phyloP scores from a whole-genome alignment of 2,329 filamentous ascomycete species.

The Fusarium hostae region DNA sequence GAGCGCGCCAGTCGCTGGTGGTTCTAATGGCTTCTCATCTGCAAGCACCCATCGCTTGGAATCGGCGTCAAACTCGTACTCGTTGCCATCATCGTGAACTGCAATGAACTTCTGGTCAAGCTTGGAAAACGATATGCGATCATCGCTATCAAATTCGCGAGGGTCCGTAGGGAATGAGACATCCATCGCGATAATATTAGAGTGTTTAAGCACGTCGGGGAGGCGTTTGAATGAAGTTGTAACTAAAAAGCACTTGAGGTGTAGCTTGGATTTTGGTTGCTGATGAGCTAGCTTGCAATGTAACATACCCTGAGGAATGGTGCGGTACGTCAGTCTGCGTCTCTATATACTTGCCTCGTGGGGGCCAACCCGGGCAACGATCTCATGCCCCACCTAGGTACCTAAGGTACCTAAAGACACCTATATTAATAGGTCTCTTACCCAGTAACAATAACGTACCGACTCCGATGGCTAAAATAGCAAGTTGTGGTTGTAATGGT shows the following conservation, averaged over 20 bases:
- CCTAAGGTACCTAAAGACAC: neutral
- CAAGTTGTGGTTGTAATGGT: neutral
- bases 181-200: slow-evolving; percentile 45
- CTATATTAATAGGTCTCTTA: neutral
- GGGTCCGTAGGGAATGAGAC: slow-evolving; percentile 67
- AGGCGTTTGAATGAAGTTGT: neutral
- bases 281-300: slow-evolving; percentile 16
- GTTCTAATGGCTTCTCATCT: slow-evolving; percentile 54
- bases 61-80: slow-evolving; percentile 82
- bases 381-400: slow-evolving; percentile 2
- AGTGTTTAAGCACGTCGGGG: neutral
- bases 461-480: no score
- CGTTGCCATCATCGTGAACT: slow-evolving; percentile 84
- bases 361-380: slow-evolving; percentile 9
- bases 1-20: slow-evolving; percentile 55
- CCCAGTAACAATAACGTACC: no score
- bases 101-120: slow-evolving; percentile 84
- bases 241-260: neutral
- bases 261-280: slow-evolving; percentile 10
- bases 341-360: neutral
- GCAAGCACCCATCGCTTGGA: slow-evolving; percentile 80
- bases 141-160: slow-evolving; percentile 78
- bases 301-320: slow-evolving; percentile 26
- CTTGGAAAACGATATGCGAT: slow-evolving; percentile 88
- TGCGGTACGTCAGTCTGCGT: slow-evolving; percentile 40